Evolutionary conservation across 257 asterid species (phyloP).

Genomic region (Nicotiana knightiana): DNA sequence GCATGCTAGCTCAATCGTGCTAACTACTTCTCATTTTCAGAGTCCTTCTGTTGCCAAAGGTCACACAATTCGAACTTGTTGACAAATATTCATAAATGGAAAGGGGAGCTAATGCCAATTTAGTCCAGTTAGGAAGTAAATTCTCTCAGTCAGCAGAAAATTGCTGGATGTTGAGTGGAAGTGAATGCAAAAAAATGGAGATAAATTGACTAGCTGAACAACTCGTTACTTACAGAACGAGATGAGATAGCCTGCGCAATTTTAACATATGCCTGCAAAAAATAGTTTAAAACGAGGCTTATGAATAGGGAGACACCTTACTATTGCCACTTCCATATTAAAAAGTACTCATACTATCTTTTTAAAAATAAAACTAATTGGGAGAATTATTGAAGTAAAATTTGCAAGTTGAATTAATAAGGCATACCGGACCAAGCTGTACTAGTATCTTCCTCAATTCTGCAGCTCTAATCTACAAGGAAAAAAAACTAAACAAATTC

Average conservation of each 20-base stretch:
- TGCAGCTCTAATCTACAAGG: slow-evolving; percentile 77
- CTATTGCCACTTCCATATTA: background rate
- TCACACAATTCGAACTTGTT: background rate
- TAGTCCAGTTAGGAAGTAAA: background rate
- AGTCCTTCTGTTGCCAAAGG: background rate
- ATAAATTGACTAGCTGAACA: background rate
- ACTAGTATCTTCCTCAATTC: slow-evolving; percentile 74
- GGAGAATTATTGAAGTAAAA: background rate
- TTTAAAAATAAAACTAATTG: background rate
- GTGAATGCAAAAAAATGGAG: background rate
- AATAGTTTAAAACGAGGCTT: background rate
- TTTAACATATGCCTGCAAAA: slow-evolving; percentile 83
- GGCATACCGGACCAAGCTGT: slow-evolving; percentile 89
- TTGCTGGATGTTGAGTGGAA: background rate
- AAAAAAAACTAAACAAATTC: slow-evolving; percentile 12
- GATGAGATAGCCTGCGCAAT: slow-evolving; percentile 97
- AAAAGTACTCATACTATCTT: no score
- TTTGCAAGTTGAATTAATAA: background rate
- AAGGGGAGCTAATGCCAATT: slow-evolving; percentile 1
- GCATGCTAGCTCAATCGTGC: background rate
- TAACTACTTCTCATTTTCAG: background rate
- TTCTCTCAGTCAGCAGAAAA: background rate
- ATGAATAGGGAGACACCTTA: background rate
- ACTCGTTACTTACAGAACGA: slow-evolving; percentile 66
- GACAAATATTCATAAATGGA: background rate